phyloP scores from a whole-genome alignment of 805 yeast genomes.

The Cyberlindnera mississippiensis region DNA sequence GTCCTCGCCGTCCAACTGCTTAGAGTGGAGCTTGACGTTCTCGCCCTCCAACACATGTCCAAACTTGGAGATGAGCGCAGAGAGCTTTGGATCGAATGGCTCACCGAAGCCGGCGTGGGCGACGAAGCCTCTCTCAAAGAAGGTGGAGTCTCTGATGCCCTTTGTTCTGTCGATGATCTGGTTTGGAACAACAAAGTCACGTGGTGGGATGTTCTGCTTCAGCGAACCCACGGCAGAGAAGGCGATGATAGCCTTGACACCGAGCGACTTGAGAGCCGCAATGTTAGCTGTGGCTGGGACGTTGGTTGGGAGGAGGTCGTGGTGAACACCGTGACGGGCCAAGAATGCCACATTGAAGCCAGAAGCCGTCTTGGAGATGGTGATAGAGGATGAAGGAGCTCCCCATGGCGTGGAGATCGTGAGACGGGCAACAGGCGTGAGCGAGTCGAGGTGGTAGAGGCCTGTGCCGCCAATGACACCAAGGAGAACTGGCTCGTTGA shows the following conservation, averaged over 20 bases:
- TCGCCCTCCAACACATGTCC: constrained; percentile 48
- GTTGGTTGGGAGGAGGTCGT: constrained; percentile 83
- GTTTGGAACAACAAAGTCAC: constrained; percentile 95
- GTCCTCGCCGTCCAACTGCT: constrained; percentile 63
- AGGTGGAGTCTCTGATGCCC: constrained; percentile 87
- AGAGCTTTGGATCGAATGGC: constrained; percentile 81
- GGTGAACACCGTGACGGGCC: constrained; percentile 91
- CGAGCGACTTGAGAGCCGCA: constrained; percentile 86
- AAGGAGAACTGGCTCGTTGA: constrained; percentile 63
- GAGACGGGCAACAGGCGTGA: constrained; percentile 81
- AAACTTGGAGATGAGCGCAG: constrained; percentile 57
- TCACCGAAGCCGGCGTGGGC: constrained; percentile 98
- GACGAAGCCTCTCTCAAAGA: constrained; percentile 82
- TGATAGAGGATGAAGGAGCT: constrained; percentile 87
- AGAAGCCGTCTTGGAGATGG: constrained; percentile 69
- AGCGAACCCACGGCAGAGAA: constrained; percentile 96
- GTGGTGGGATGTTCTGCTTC: constrained; percentile 82
- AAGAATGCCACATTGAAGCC: constrained; percentile 91
- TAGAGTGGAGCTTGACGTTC: constrained; percentile 59
- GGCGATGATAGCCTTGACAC: constrained; percentile 85
- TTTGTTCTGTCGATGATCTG: constrained; percentile 97
- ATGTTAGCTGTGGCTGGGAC: constrained; percentile 94
- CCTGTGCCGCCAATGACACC: constrained; percentile 99
- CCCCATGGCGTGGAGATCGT: constrained; percentile 97
- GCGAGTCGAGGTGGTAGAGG: constrained; percentile 77